Evolutionary conservation across 306 rosid species (phyloP).

Genomic region (Cajanus cajan): DNA sequence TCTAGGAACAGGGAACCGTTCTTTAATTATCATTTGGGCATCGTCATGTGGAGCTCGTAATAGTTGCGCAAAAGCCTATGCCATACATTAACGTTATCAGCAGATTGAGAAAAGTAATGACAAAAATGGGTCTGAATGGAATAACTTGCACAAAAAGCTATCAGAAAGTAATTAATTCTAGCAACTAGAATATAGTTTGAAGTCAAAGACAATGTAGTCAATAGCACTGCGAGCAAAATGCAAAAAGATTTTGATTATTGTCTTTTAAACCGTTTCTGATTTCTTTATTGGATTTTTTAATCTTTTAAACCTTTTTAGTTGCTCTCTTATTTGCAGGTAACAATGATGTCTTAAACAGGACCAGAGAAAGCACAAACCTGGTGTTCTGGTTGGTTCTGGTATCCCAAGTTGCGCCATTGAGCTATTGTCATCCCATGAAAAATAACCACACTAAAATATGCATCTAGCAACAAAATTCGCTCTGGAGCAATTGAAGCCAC

Average conservation of each 20-base stretch:
- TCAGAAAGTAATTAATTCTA: not conserved
- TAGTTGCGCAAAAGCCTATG: constrained; percentile 87
- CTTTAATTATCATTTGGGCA: constrained; percentile 62
- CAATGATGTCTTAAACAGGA: not conserved
- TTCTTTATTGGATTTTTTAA: too few species aligned
- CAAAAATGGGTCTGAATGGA: constrained; percentile 1
- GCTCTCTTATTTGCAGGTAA: not conserved
- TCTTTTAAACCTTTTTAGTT: too few species aligned
- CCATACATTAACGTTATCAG: constrained; percentile 25
- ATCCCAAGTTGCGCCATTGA: constrained; percentile 99
- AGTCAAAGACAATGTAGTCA: not conserved
- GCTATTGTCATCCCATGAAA: constrained; percentile 99
- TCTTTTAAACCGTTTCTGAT: too few species aligned
- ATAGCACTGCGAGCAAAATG: too few species aligned
- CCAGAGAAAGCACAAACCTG: constrained; percentile 51
- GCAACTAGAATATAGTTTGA: not conserved
- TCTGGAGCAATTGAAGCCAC: constrained; percentile 93
- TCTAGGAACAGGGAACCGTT: constrained; percentile 94
- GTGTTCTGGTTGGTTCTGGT: constrained; percentile 87
- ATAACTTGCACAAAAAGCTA: not conserved
- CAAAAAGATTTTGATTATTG: too few species aligned
- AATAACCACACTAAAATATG: constrained; percentile 87
- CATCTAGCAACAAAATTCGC: constrained; percentile 84
- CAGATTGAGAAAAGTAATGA: not conserved
- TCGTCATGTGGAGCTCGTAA: constrained; percentile 80